These are phyloP conservation scores for Vitis hybrid DNA, from an alignment of 177 flowering plant genomes.

Conservation along the genomic window DNA sequence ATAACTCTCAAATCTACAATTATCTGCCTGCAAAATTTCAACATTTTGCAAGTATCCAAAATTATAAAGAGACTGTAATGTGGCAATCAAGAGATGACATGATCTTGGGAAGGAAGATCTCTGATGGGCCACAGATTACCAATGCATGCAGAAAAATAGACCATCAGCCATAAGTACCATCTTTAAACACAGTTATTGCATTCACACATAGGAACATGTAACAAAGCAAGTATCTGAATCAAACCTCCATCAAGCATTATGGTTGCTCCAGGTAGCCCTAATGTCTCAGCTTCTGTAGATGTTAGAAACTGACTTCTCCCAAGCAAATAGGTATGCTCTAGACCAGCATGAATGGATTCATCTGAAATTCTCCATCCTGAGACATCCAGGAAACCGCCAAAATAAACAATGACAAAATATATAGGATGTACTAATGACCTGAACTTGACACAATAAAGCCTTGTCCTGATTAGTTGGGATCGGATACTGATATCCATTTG, in stretches of 20 bases:
- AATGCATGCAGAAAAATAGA: no score
- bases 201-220: neutral
- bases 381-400: conserved; percentile 1
- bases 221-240: neutral
- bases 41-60: neutral
- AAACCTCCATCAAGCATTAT: conserved; percentile 91
- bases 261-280: conserved; percentile 63
- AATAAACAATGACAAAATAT: neutral
- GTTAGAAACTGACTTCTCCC: conserved; percentile 87
- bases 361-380: conserved; percentile 78
- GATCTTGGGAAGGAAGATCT: neutral
- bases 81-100: neutral
- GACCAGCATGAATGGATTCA: conserved; percentile 65
- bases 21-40: neutral
- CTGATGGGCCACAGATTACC: no score
- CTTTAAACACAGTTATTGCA: no score
- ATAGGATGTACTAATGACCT: neutral
- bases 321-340: conserved; percentile 60
- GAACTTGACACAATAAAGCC: neutral
- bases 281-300: conserved; percentile 41
- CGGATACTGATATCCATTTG: neutral
- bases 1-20: no score
- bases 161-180: no score
- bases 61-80: neutral
- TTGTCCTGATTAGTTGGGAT: neutral